Evolutionary conservation across 495 filamentous ascomycete genomes (phyloP).

Genomic region (Trichocladium antarcticum): DNA sequence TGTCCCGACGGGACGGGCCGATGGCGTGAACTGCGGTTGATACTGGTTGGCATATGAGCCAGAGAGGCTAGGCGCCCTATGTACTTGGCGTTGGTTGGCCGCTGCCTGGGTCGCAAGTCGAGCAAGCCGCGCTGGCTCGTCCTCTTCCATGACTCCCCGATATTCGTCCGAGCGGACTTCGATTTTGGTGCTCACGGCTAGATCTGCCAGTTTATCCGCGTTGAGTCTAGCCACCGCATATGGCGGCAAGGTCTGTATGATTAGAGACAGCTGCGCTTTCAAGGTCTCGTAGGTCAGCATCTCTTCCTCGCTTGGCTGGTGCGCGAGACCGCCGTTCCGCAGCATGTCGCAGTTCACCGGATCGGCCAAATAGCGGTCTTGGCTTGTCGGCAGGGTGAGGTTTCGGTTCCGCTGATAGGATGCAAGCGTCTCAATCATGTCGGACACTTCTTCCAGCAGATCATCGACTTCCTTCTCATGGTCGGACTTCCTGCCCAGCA

Average conservation of each 20-base stretch:
- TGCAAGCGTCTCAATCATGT: slow-evolving; percentile 70
- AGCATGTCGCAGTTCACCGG: slow-evolving; percentile 43
- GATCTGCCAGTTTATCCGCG: slow-evolving; percentile 67
- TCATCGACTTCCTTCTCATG: slow-evolving; percentile 59
- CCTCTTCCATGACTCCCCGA: slow-evolving; percentile 76
- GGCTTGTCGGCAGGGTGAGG: slow-evolving; percentile 44
- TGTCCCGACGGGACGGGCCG: slow-evolving; percentile 31
- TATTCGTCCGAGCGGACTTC: slow-evolving; percentile 59
- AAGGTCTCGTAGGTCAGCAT: slow-evolving; percentile 61
- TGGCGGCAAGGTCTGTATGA: slow-evolving; percentile 69
- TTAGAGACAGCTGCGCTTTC: slow-evolving; percentile 56
- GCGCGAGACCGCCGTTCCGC: slow-evolving; percentile 36
- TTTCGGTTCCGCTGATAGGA: slow-evolving; percentile 81
- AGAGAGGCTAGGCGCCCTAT: slow-evolving; percentile 32
- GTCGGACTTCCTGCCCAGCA: slow-evolving; percentile 38
- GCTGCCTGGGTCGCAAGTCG: slow-evolving; percentile 29
- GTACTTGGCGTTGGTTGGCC: slow-evolving; percentile 28
- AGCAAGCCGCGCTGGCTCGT: slow-evolving; percentile 45
- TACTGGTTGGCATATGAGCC: slow-evolving; percentile 28
- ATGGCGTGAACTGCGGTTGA: slow-evolving; percentile 23
- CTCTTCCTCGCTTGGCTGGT: slow-evolving; percentile 52
- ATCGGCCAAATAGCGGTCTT: slow-evolving; percentile 39
- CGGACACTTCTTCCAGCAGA: slow-evolving; percentile 67
- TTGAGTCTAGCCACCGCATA: slow-evolving; percentile 78
- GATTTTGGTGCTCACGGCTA: slow-evolving; percentile 76